These are phyloP conservation scores for Aegilops speltoides DNA, from an alignment of 176 grass and related monocot genomes.

Conservation along the genomic window DNA sequence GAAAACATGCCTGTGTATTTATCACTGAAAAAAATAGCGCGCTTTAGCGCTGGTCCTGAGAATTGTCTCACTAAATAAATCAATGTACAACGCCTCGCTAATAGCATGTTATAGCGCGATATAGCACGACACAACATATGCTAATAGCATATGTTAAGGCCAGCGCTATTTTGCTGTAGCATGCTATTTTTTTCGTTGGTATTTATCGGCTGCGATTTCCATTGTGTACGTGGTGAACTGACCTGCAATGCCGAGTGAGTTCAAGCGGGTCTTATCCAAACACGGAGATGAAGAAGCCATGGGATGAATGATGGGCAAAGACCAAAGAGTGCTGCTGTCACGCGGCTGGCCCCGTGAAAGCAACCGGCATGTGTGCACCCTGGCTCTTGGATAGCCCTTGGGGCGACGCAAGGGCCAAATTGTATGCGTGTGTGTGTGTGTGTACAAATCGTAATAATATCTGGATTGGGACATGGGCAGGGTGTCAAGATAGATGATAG, in stretches of 20 bases:
- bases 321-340: conserved; percentile 15
- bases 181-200: no score
- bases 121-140: no score
- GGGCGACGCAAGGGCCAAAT: conserved; percentile 30
- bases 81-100: no score
- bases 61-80: no score
- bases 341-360: conserved; percentile 40
- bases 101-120: no score
- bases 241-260: background rate
- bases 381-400: conserved; percentile 1
- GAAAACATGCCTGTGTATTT: background rate
- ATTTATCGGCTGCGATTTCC: background rate
- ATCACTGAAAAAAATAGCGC: no score
- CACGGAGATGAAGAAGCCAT: conserved; percentile 9
- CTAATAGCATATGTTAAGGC: no score
- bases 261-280: background rate
- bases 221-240: background rate
- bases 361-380: background rate
- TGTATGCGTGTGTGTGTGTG: background rate
- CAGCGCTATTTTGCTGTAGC: no score
- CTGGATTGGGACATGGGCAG: conserved; percentile 20
- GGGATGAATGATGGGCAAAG: conserved; percentile 1
- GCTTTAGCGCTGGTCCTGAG: no score
- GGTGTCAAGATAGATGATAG: conserved; percentile 10
- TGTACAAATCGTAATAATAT: conserved; percentile 8